phyloP scores from a whole-genome alignment of 1,139 yeast species.

The Sugiyamaella xylanicola region DNA sequence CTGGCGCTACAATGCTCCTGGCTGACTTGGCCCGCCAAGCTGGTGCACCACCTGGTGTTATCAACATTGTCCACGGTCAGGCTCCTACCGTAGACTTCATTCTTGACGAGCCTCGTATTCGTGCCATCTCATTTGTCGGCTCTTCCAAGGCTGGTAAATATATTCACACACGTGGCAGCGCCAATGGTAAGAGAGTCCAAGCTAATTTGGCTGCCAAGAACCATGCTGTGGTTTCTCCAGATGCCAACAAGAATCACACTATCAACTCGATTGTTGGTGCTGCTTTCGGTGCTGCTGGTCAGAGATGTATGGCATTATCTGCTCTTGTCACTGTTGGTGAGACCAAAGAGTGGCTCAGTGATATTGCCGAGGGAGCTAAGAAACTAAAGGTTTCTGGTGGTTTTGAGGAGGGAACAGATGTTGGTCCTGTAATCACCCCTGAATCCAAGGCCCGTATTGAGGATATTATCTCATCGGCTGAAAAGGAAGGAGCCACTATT shows the following conservation, averaged over 20 bases:
- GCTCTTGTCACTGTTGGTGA: conserved; percentile 77
- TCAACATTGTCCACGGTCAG: conserved; percentile 75
- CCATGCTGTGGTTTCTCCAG: conserved; percentile 73
- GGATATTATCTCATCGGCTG: conserved; percentile 59
- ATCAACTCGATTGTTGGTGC: conserved; percentile 73
- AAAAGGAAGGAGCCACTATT: conserved; percentile 56
- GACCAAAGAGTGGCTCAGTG: conserved; percentile 65
- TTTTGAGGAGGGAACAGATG: conserved; percentile 59
- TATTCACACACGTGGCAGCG: conserved; percentile 66
- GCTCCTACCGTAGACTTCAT: conserved; percentile 75
- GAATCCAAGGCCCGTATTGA: conserved; percentile 57
- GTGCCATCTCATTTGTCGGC: conserved; percentile 79
- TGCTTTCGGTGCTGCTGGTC: conserved; percentile 85
- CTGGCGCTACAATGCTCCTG: conserved; percentile 76
- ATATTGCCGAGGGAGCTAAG: conserved; percentile 61
- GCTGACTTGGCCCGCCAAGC: conserved; percentile 76
- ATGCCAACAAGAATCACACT: conserved; percentile 67
- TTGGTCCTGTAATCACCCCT: conserved; percentile 74
- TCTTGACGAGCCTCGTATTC: conserved; percentile 73
- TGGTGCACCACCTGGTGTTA: conserved; percentile 77
- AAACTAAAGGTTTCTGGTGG: conserved; percentile 67
- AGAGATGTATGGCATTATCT: conserved; percentile 81
- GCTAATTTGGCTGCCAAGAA: conserved; percentile 80
- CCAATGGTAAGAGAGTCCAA: conserved; percentile 75
- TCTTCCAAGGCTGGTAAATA: conserved; percentile 77